A percentile compares a stretch with the other conserved stretches of the same genome.
phyloP scores from a whole-genome alignment of 768 basidiomycete genomes.

The Leccinum disarticulatum region DNA sequence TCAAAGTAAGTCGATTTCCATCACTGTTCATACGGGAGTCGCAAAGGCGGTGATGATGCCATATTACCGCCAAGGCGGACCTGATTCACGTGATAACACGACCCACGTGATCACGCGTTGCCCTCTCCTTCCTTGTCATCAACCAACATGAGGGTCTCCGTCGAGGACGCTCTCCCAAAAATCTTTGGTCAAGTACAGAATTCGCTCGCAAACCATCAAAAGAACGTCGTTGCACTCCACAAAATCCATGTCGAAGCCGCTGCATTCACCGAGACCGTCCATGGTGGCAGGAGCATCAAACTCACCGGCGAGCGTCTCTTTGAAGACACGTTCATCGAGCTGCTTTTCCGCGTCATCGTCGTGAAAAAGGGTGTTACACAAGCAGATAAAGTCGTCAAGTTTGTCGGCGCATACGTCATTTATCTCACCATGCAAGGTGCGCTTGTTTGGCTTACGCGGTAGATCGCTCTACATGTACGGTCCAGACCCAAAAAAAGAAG shows the following conservation, averaged over 20 bases:
- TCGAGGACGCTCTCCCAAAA: conserved; percentile 30
- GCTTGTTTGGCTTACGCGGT: conserved; percentile 8
- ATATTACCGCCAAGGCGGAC: too few relatives aligned
- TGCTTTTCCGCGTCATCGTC: conserved; percentile 60
- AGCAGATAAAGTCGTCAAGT: conserved; percentile 80
- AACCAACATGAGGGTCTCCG: conserved; percentile 9
- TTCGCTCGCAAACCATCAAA: conserved; percentile 79
- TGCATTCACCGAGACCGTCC: conserved; percentile 46
- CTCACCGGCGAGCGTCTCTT: conserved; percentile 79
- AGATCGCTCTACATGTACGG: neutral
- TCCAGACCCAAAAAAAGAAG: conserved; percentile 37
- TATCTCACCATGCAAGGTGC: conserved; percentile 77
- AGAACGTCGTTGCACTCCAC: conserved; percentile 82
- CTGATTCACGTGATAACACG: conserved; percentile 7
- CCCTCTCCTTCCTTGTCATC: conserved; percentile 2
- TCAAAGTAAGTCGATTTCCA: neutral
- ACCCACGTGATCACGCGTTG: conserved; percentile 19
- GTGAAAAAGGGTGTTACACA: conserved; percentile 78
- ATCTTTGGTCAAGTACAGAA: conserved; percentile 82
- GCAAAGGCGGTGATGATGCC: too few relatives aligned
- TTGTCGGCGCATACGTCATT: conserved; percentile 74
- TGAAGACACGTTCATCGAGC: conserved; percentile 57
- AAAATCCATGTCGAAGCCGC: conserved; percentile 74
- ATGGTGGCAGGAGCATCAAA: conserved; percentile 49
- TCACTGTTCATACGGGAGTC: too few relatives aligned